Evolutionary conservation across 1,284 basidiomycete genomes (phyloP).

Genomic region (Malassezia obtusa): DNA sequence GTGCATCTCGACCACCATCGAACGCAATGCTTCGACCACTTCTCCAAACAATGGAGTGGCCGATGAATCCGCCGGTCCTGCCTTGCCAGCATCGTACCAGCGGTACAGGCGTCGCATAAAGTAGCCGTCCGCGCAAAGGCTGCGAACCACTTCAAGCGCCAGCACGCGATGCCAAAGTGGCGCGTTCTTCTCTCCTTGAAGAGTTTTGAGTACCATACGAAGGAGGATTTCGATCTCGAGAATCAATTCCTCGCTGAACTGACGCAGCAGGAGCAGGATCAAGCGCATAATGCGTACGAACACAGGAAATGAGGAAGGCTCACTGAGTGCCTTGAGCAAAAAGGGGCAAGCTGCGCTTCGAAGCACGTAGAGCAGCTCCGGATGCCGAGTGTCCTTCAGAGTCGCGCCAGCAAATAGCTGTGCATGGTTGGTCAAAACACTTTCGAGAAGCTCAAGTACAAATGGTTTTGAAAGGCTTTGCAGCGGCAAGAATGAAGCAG

Average conservation of each 20-base stretch:
- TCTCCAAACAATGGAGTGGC: conserved; percentile 28
- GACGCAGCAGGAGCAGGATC: conserved; percentile 81
- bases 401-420: conserved; percentile 56
- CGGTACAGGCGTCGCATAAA: conserved; percentile 39
- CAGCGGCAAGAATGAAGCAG: conserved; percentile 69
- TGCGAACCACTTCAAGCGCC: conserved; percentile 36
- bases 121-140: conserved; percentile 32
- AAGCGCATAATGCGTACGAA: conserved; percentile 82
- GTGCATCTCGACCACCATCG: conserved; percentile 20
- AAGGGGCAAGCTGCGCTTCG: conserved; percentile 81
- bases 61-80: background rate
- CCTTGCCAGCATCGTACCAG: conserved; percentile 20
- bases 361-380: conserved; percentile 71
- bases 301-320: conserved; percentile 73
- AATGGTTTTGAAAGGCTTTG: conserved; percentile 84
- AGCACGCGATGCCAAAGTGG: conserved; percentile 39
- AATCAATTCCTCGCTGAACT: conserved; percentile 65
- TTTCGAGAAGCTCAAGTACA: conserved; percentile 88
- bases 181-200: conserved; percentile 14
- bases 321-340: conserved; percentile 62
- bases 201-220: conserved; percentile 30
- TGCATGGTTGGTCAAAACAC: conserved; percentile 88
- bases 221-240: conserved; percentile 46
- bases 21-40: conserved; percentile 27
- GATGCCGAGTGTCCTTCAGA: conserved; percentile 50